Evolutionary conservation across 208 protist species (phyloP).

Genomic region (Trypanosoma conorhini): DNA sequence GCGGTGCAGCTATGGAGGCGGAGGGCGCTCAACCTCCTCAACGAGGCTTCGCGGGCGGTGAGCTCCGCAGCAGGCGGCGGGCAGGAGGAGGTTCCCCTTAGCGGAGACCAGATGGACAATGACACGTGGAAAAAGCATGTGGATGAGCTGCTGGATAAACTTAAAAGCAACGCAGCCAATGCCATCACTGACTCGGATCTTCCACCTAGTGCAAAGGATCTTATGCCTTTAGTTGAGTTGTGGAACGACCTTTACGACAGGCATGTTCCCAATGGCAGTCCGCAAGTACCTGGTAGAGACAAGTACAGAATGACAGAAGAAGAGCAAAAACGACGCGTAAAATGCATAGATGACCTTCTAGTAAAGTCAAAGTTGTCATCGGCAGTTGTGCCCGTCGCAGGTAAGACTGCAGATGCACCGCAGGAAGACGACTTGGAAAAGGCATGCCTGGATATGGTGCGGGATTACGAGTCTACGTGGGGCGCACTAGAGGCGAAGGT

Average conservation of each 20-base stretch:
- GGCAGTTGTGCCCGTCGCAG: neutral
- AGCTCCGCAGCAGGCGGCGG: neutral
- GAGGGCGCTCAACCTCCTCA: constrained; percentile 47
- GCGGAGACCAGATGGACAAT: neutral
- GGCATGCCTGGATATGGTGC: constrained; percentile 5
- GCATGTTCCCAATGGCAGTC: constrained; percentile 9
- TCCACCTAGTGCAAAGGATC: neutral
- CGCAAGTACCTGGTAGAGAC: neutral
- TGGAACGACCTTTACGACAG: constrained; percentile 26
- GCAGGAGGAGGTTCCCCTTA: neutral
- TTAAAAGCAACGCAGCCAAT: neutral
- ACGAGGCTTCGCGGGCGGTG: constrained; percentile 26
- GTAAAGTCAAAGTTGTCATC: neutral
- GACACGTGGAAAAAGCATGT: constrained; percentile 5
- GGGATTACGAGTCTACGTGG: constrained; percentile 4
- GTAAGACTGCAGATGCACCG: neutral
- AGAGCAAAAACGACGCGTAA: constrained; percentile 7
- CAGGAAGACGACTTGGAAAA: neutral
- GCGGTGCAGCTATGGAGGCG: constrained; percentile 53
- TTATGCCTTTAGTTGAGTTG: neutral
- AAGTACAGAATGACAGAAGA: neutral
- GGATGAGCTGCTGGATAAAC: constrained; percentile 14
- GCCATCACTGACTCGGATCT: neutral
- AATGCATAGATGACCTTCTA: constrained; percentile 15
- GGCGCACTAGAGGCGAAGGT: neutral